phyloP scores from a whole-genome alignment of 2,329 filamentous ascomycete species.

The Colletotrichum musicola region DNA sequence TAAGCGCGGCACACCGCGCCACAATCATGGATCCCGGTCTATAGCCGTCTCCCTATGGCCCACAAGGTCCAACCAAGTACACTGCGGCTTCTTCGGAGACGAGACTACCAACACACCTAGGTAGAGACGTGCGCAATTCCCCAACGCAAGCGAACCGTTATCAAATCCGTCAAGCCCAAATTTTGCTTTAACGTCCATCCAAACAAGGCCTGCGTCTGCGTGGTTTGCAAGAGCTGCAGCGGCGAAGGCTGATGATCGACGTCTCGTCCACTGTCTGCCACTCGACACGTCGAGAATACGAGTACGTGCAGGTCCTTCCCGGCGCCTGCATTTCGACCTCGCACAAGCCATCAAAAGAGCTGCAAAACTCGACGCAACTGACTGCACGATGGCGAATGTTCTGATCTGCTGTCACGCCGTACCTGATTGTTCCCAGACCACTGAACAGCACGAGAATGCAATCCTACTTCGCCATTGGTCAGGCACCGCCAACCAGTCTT shows the following conservation, averaged over 20 bases:
- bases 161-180: slow-evolving; percentile 8
- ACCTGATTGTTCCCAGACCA: slow-evolving; percentile 4
- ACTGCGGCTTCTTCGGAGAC: slow-evolving; percentile 27
- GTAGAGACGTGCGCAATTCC: slow-evolving; percentile 1
- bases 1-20: slow-evolving; percentile 27
- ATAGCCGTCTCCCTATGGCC: slow-evolving; percentile 5
- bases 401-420: background rate
- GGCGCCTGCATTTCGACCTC: slow-evolving; percentile 1
- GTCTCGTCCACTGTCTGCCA: slow-evolving; percentile 5
- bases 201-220: background rate
- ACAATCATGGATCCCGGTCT: slow-evolving; percentile 31
- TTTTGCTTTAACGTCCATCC: background rate
- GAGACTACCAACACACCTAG: background rate
- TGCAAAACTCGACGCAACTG: background rate
- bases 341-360: slow-evolving; percentile 1
- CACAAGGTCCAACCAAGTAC: background rate
- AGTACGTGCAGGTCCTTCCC: slow-evolving; percentile 15
- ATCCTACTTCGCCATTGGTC: slow-evolving; percentile 3
- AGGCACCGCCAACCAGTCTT: background rate
- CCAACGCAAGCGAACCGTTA: slow-evolving; percentile 11
- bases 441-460: slow-evolving; percentile 6
- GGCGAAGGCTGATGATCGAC: slow-evolving; percentile 20
- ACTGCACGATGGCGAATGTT: slow-evolving; percentile 9
- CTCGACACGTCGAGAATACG: slow-evolving; percentile 22
- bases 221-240: slow-evolving; percentile 15